These are phyloP conservation scores for Xylariaceae sp. DNA, from an alignment of 2,329 filamentous ascomycete genomes.

Conservation along the genomic window DNA sequence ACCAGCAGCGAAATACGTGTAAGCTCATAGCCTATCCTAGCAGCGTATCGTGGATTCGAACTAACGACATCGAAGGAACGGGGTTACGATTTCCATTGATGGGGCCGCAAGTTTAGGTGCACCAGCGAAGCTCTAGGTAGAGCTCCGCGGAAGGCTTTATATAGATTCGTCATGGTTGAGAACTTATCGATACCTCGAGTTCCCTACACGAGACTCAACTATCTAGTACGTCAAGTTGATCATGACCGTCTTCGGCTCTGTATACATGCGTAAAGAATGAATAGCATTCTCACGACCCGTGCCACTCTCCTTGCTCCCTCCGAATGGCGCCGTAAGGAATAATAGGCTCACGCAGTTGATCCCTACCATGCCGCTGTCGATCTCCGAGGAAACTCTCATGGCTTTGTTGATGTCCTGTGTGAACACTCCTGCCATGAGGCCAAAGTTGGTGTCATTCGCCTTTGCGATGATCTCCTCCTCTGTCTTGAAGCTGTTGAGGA, in stretches of 20 bases:
- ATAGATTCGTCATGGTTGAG: too few relatives aligned
- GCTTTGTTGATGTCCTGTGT: conserved; percentile 61
- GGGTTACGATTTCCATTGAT: neutral
- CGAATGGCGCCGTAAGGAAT: conserved; percentile 41
- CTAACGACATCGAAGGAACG: neutral
- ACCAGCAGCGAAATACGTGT: conserved; percentile 1
- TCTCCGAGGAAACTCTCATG: conserved; percentile 45
- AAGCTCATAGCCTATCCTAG: neutral
- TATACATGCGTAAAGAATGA: conserved; percentile 42
- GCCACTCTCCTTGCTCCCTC: conserved; percentile 46
- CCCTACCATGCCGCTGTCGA: conserved; percentile 68
- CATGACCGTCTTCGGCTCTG: conserved; percentile 47
- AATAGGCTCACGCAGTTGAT: conserved; percentile 49
- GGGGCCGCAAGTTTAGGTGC: neutral
- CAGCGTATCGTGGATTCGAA: neutral
- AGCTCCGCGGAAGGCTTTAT: too few relatives aligned
- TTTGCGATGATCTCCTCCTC: conserved; percentile 51
- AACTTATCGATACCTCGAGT: too few relatives aligned
- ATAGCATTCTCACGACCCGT: conserved; percentile 45
- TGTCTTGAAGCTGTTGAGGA: conserved; percentile 50
- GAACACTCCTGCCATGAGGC: conserved; percentile 47
- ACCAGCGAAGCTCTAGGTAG: neutral
- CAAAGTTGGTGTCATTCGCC: conserved; percentile 50
- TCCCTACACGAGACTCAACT: too few relatives aligned
- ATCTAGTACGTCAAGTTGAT: conserved; percentile 32